These are phyloP conservation scores for Fusarium cicatricum DNA, from an alignment of 2,329 filamentous ascomycete species.

Conservation along the genomic window DNA sequence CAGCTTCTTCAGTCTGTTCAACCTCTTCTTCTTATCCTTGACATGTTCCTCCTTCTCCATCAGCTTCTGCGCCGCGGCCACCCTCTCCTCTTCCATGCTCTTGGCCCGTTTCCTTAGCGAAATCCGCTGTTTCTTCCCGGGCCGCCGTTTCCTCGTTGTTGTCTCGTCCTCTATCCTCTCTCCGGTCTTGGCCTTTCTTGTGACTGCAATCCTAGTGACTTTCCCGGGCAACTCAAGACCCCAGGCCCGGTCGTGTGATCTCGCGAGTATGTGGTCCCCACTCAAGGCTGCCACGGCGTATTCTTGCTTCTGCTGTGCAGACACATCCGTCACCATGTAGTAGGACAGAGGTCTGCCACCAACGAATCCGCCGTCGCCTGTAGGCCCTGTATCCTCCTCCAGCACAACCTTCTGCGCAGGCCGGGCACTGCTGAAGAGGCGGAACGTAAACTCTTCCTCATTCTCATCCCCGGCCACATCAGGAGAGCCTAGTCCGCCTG, in stretches of 20 bases:
- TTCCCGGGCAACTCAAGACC: constrained; percentile 69
- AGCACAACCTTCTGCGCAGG: constrained; percentile 61
- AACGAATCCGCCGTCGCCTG: constrained; percentile 49
- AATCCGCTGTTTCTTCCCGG: constrained; percentile 68
- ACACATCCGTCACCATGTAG: constrained; percentile 56
- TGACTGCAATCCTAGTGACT: constrained; percentile 56
- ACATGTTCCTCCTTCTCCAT: constrained; percentile 63
- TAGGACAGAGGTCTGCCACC: constrained; percentile 54
- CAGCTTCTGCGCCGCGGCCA: constrained; percentile 50
- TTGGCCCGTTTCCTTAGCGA: constrained; percentile 57
- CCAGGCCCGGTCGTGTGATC: constrained; percentile 59
- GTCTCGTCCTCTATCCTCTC: constrained; percentile 22
- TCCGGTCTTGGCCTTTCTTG: constrained; percentile 37
- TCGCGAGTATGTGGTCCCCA: constrained; percentile 58
- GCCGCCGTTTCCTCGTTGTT: constrained; percentile 52
- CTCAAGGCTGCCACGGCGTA: constrained; percentile 59
- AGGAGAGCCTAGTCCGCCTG: constrained; percentile 4
- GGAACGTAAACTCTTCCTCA: constrained; percentile 61
- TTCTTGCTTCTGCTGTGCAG: constrained; percentile 47
- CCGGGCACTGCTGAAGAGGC: constrained; percentile 61
- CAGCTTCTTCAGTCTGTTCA: constrained; percentile 68
- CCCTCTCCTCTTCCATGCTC: constrained; percentile 51
- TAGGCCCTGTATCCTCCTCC: constrained; percentile 50
- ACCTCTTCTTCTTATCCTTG: constrained; percentile 68
- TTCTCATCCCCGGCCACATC: constrained; percentile 32